These are phyloP conservation scores for Prototheca stagnorum DNA, from an alignment of 163 green algal species.

Conservation along the genomic window DNA sequence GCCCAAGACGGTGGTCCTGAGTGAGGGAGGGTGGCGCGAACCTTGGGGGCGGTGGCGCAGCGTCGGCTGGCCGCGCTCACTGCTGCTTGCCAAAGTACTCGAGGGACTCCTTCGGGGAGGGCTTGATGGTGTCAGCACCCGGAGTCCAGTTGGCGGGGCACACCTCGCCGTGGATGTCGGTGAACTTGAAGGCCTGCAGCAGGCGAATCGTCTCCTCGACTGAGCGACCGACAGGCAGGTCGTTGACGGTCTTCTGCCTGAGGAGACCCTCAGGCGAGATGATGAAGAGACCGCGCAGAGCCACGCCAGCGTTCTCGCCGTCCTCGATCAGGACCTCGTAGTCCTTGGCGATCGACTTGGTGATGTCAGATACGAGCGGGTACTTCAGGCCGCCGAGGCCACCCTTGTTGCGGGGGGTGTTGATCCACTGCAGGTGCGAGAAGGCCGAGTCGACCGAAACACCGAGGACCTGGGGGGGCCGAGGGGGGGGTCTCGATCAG, in stretches of 20 bases:
- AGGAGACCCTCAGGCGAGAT: conserved; percentile 52
- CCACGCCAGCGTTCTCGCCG: conserved; percentile 34
- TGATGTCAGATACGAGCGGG: conserved; percentile 83
- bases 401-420: conserved; percentile 75
- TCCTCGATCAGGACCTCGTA: conserved; percentile 86
- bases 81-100: conserved; percentile 48
- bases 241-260: conserved; percentile 62
- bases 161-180: conserved; percentile 25
- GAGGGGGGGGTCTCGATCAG: background rate
- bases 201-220: conserved; percentile 68
- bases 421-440: conserved; percentile 87
- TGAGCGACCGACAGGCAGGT: conserved; percentile 58
- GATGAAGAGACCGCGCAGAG: conserved; percentile 90
- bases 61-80: background rate
- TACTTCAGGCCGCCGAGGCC: conserved; percentile 86
- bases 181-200: conserved; percentile 58
- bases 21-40: no score
- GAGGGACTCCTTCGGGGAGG: conserved; percentile 39
- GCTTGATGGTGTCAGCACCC: conserved; percentile 65
- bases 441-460: conserved; percentile 92
- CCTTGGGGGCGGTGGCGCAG: no score
- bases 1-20: no score
- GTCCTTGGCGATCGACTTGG: conserved; percentile 41
- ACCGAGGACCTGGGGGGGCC: conserved; percentile 53
- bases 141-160: conserved; percentile 79